A percentile compares a stretch with the other conserved stretches of the same genome.
Conservation (phyloP, 192 early-diverging fungal genomes). For the Physocladia obscura region DNA sequence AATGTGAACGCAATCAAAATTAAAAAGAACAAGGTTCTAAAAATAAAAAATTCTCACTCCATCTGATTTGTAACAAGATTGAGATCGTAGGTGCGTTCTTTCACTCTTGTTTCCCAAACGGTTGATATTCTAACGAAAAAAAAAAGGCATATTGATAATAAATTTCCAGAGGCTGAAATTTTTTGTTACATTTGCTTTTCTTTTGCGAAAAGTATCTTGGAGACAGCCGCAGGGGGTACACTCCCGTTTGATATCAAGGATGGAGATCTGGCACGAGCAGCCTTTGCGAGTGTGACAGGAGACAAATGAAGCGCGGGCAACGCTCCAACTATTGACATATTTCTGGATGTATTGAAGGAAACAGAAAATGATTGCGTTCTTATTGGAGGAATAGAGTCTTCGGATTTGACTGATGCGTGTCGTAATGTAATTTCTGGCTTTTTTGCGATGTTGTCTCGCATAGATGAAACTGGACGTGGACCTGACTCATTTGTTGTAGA, state of each 20-base stretch:
- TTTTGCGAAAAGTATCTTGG: slow-evolving; percentile 6
- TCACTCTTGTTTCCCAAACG: slow-evolving; percentile 27
- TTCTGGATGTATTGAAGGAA: too few relatives aligned
- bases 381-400: too few relatives aligned
- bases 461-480: too few relatives aligned
- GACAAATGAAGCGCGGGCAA: neutral
- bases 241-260: neutral
- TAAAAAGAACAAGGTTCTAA: neutral
- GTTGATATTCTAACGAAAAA: neutral
- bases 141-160: neutral
- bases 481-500: too few relatives aligned
- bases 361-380: too few relatives aligned
- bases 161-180: neutral
- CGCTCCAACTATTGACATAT: neutral
- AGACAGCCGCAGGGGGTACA: neutral
- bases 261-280: neutral
- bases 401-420: too few relatives aligned
- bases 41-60: slow-evolving; percentile 17
- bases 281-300: neutral
- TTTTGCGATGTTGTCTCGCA: too few relatives aligned
- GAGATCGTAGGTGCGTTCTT: slow-evolving; percentile 55
- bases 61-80: slow-evolving; percentile 54
- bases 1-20: neutral
- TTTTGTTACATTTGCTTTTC: slow-evolving; percentile 12
- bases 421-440: too few relatives aligned